phyloP scores from a whole-genome alignment of 1,284 basidiomycete genomes.

The Neolentinus lepideus region DNA sequence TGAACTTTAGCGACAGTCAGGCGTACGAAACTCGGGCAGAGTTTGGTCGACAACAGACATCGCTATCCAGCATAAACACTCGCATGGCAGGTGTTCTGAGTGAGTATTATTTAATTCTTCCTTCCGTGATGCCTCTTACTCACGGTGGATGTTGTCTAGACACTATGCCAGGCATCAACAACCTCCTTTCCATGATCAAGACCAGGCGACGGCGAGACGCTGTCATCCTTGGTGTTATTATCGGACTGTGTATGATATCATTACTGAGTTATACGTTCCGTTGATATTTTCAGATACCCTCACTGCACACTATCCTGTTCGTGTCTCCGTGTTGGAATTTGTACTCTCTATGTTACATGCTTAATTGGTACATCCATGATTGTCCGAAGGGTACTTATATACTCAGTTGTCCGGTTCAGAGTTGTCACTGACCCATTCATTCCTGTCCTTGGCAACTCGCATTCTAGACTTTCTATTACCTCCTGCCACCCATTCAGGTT shows the following conservation, averaged over 20 bases:
- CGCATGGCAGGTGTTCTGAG: constrained; percentile 82
- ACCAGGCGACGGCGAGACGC: constrained; percentile 86
- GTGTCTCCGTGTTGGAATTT: background rate
- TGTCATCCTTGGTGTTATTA: constrained; percentile 82
- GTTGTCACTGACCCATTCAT: background rate
- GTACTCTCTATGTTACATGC: background rate
- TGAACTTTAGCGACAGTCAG: constrained; percentile 52
- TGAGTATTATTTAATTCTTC: constrained; percentile 29
- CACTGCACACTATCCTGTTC: background rate
- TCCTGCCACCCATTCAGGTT: background rate
- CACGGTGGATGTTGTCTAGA: constrained; percentile 31
- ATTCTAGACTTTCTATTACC: constrained; percentile 1
- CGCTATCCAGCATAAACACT: constrained; percentile 71
- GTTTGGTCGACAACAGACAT: constrained; percentile 78
- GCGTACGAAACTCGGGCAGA: constrained; percentile 97
- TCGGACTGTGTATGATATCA: constrained; percentile 78
- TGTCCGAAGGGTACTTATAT: background rate
- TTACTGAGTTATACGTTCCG: constrained; percentile 67
- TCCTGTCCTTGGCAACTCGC: background rate
- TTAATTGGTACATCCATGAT: background rate
- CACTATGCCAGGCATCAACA: constrained; percentile 92
- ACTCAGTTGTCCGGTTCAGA: background rate
- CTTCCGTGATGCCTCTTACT: constrained; percentile 2
- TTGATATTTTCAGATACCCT: constrained; percentile 8
- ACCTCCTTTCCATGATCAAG: constrained; percentile 87